Evolutionary conservation across 2,329 filamentous ascomycete genomes (phyloP).

Genomic region (Fusarium solani-melongenae): DNA sequence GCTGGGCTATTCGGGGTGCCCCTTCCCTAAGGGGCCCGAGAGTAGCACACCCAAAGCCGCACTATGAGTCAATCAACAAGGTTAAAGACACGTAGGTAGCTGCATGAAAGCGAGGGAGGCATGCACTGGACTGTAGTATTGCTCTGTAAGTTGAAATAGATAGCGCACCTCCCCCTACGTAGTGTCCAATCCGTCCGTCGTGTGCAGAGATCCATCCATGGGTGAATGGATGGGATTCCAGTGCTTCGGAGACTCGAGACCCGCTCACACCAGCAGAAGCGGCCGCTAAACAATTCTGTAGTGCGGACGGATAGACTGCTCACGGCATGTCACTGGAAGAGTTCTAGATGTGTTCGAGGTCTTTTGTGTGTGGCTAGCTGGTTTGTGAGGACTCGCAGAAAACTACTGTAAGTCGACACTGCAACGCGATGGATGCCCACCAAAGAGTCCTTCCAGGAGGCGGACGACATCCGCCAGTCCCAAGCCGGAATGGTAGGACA

Average conservation of each 20-base stretch:
- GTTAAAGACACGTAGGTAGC: not conserved
- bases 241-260: not conserved
- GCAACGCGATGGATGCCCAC: not conserved
- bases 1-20: not conserved
- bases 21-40: not conserved
- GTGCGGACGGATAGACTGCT: not conserved
- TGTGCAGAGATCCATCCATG: not conserved
- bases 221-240: not conserved
- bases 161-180: not conserved
- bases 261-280: conserved; percentile 15
- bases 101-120: not conserved
- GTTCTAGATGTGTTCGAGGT: conserved; percentile 22
- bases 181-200: not conserved
- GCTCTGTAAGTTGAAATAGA: not conserved
- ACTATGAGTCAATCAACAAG: conserved; percentile 13
- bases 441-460: not conserved
- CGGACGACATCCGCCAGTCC: not conserved
- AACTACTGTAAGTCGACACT: not conserved
- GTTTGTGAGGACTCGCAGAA: not conserved
- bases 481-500: not conserved
- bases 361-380: not conserved
- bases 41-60: not conserved
- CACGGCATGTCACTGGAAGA: conserved; percentile 25
- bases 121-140: not conserved
- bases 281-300: not conserved